Conservation (phyloP, 257 asterid species). For the Asclepias syriaca region DNA sequence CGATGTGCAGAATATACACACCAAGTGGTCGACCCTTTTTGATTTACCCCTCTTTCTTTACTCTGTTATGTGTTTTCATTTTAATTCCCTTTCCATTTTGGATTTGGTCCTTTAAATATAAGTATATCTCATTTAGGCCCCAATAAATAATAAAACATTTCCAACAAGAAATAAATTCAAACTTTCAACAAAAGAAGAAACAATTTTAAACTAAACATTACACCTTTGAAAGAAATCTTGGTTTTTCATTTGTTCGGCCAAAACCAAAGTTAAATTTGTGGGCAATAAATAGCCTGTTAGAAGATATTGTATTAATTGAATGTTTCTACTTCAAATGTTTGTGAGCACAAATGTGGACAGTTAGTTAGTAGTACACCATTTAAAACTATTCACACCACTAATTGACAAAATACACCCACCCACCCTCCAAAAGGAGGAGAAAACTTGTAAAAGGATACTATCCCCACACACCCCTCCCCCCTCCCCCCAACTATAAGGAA, state of each 20-base stretch:
- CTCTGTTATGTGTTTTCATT: too few relatives aligned
- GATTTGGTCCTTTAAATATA: not conserved
- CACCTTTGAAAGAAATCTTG: too few relatives aligned
- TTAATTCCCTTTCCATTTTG: too few relatives aligned
- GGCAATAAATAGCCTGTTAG: not conserved
- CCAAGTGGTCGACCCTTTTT: not conserved
- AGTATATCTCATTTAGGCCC: not conserved
- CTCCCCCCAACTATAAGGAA: too few relatives aligned
- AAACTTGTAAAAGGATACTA: too few relatives aligned
- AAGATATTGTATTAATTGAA: not conserved
- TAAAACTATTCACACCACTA: constrained; percentile 9
- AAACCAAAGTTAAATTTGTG: too few relatives aligned
- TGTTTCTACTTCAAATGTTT: not conserved
- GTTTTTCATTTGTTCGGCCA: too few relatives aligned
- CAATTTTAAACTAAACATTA: too few relatives aligned
- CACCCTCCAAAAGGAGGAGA: not conserved
- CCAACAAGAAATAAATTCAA: not conserved
- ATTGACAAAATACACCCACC: not conserved
- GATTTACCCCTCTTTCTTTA: not conserved
- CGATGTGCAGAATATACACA: not conserved
- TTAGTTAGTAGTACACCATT: not conserved
- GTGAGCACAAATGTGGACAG: not conserved
- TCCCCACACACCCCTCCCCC: too few relatives aligned
- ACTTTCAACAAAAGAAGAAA: too few relatives aligned
- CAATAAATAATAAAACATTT: not conserved